Conservation (phyloP, 163 green algal species). For the Prototheca wickerhamii region DNA sequence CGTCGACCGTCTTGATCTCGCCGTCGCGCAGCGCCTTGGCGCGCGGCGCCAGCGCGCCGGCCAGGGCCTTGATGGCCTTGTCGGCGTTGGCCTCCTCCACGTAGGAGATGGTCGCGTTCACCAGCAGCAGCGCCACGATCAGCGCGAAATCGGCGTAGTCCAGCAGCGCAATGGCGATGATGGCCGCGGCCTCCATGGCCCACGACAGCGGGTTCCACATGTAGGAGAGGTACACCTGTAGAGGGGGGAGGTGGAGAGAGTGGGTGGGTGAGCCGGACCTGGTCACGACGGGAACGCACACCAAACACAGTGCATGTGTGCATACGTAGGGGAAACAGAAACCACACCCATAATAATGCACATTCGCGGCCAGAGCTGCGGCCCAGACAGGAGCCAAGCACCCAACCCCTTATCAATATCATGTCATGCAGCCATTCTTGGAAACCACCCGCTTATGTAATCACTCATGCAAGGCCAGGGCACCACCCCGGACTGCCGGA, state of each 20-base stretch:
- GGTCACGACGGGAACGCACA: too few species aligned
- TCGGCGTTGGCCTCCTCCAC: conserved; percentile 69
- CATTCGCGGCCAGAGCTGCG: too few species aligned
- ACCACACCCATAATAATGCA: too few species aligned
- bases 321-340: too few species aligned
- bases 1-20: conserved; percentile 32
- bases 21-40: conserved; percentile 55
- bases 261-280: neutral
- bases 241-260: neutral
- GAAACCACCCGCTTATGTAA: too few species aligned
- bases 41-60: conserved; percentile 47
- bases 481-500: conserved; percentile 46
- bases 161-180: conserved; percentile 74
- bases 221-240: conserved; percentile 27
- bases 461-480: too few species aligned
- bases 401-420: too few species aligned
- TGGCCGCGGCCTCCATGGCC: conserved; percentile 78
- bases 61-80: conserved; percentile 76
- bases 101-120: conserved; percentile 71
- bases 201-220: conserved; percentile 76
- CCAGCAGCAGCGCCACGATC: conserved; percentile 25
- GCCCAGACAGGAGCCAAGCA: too few species aligned
- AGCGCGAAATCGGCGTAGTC: conserved; percentile 53
- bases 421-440: too few species aligned
- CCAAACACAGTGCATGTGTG: too few species aligned